These are phyloP conservation scores for Beauveria bassiana DNA, from an alignment of 2,329 filamentous ascomycete species.

Conservation along the genomic window DNA sequence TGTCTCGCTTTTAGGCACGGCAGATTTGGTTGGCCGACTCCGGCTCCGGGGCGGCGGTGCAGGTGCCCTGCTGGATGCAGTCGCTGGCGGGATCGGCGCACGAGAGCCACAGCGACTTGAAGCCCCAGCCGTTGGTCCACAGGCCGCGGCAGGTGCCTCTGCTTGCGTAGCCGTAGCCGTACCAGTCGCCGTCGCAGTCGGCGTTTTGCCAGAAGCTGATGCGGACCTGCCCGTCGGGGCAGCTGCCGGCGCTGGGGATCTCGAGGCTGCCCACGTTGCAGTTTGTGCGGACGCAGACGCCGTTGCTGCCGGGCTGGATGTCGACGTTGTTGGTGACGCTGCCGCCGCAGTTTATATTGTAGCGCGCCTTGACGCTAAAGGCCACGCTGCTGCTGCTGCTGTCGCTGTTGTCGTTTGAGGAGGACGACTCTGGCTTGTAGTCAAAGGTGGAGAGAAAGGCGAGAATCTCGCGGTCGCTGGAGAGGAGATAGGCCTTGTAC, in stretches of 20 bases:
- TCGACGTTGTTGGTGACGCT: neutral
- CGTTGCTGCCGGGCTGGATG: neutral
- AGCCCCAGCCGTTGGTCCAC: constrained; percentile 1
- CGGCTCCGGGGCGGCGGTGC: neutral
- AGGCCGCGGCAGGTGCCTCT: neutral
- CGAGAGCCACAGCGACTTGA: neutral
- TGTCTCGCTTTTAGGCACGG: too few species aligned
- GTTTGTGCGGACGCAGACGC: neutral
- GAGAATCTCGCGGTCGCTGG: neutral
- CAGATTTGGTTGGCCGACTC: neutral
- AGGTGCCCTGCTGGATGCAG: neutral
- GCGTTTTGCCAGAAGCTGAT: constrained; percentile 7
- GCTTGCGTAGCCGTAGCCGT: neutral
- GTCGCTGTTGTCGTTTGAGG: too few species aligned
- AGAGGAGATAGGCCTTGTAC: neutral
- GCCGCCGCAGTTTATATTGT: neutral
- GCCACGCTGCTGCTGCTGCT: neutral
- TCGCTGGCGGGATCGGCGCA: neutral
- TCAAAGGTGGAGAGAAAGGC: neutral
- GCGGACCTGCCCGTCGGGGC: neutral
- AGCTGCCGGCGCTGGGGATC: neutral
- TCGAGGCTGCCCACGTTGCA: constrained; percentile 4
- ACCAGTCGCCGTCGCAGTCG: neutral
- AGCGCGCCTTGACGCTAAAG: neutral
- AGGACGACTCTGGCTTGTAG: neutral